Evolutionary conservation across 2,329 filamentous ascomycete genomes (phyloP).

Genomic region (Paecilomyces variotii): DNA sequence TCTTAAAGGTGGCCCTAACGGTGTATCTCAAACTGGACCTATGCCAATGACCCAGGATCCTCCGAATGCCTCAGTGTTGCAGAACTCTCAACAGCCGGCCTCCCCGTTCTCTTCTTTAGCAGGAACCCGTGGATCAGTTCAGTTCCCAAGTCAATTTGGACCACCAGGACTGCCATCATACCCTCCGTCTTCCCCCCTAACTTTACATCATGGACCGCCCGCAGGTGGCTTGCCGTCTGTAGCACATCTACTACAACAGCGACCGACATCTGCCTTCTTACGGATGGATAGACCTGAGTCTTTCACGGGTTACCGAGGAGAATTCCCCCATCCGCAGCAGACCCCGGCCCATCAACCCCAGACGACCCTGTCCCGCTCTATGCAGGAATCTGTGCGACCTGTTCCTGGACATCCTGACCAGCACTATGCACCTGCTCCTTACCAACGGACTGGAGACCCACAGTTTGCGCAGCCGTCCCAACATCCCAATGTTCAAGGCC

Average conservation of each 20-base stretch:
- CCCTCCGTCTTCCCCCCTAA: constrained; percentile 1
- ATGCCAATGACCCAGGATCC: constrained; percentile 50
- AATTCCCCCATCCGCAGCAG: constrained; percentile 10
- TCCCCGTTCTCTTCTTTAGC: neutral
- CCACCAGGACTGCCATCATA: neutral
- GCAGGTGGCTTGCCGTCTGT: constrained; percentile 1
- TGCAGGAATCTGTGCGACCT: constrained; percentile 5
- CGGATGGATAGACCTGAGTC: constrained; percentile 11
- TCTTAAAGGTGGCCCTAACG: constrained; percentile 36
- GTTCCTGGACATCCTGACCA: constrained; percentile 5
- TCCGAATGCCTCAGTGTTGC: constrained; percentile 31
- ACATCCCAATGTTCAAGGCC: constrained; percentile 28
- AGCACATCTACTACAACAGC: constrained; percentile 6
- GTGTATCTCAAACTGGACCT: constrained; percentile 31
- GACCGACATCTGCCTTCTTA: constrained; percentile 6
- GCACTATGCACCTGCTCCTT: constrained; percentile 32
- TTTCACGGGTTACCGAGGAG: constrained; percentile 10
- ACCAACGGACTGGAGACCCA: constrained; percentile 40
- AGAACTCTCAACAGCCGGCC: neutral
- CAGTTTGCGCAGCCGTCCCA: constrained; percentile 34
- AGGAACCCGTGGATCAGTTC: neutral
- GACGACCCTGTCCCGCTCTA: constrained; percentile 9
- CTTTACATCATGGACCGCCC: neutral
- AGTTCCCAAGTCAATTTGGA: neutral
- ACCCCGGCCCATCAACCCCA: constrained; percentile 16